Conservation (phyloP, 176 grass and related monocot species). For the Cenchrus fungigraminus region DNA sequence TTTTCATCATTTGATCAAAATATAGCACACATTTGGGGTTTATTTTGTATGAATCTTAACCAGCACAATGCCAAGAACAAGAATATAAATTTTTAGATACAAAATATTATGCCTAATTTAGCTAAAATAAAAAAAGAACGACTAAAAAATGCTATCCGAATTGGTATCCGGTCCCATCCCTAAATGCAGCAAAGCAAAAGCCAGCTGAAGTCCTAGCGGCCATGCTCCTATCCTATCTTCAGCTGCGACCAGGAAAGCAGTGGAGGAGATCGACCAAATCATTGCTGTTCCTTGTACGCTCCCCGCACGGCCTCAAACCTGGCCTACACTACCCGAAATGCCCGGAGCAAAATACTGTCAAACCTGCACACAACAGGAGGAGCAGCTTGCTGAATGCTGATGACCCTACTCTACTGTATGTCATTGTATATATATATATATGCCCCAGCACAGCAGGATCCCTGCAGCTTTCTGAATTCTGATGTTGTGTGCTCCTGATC, state of each 20-base stretch:
- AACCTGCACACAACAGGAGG: not conserved
- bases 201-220: not conserved
- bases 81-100: no score
- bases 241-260: constrained; percentile 12
- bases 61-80: no score
- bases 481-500: not conserved
- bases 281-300: constrained; percentile 36
- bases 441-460: not conserved
- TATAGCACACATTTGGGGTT: no score
- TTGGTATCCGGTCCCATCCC: no score
- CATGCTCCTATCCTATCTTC: not conserved
- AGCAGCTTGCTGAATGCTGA: constrained; percentile 29
- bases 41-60: no score
- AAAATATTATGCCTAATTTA: no score
- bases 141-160: no score
- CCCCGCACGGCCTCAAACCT: not conserved
- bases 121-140: no score
- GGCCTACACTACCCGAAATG: constrained; percentile 4
- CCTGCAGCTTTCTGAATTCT: constrained; percentile 36
- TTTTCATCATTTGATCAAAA: no score
- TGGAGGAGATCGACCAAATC: not conserved
- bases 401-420: constrained; percentile 12
- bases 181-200: not conserved
- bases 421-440: not conserved
- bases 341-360: not conserved